Conservation (phyloP, 2,329 filamentous ascomycete genomes). For the Cordyceps pruinosa region DNA sequence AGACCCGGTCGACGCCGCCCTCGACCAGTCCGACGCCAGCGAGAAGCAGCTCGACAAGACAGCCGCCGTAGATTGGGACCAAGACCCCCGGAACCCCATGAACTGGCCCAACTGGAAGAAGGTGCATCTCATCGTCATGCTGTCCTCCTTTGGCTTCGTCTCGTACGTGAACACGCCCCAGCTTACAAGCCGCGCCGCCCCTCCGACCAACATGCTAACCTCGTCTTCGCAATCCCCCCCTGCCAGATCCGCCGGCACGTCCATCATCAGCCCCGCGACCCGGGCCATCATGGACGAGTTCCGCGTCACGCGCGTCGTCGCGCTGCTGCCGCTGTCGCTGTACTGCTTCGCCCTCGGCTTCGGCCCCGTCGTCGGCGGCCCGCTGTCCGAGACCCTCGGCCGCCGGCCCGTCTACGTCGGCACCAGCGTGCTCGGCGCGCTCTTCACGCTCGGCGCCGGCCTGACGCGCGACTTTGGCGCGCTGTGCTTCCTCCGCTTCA, state of each 20-base stretch:
- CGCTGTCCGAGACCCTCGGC: slow-evolving; percentile 52
- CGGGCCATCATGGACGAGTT: slow-evolving; percentile 45
- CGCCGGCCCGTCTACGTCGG: slow-evolving; percentile 45
- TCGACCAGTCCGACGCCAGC: neutral
- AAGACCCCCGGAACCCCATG: slow-evolving; percentile 39
- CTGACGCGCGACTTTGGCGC: slow-evolving; percentile 43
- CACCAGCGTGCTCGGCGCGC: slow-evolving; percentile 38
- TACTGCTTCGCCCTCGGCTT: slow-evolving; percentile 55
- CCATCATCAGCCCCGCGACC: slow-evolving; percentile 45
- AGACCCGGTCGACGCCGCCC: neutral
- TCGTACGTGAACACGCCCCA: slow-evolving; percentile 26
- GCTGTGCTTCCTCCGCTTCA: slow-evolving; percentile 48
- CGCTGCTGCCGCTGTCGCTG: slow-evolving; percentile 52
- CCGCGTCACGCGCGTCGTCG: slow-evolving; percentile 44
- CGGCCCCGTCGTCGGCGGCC: slow-evolving; percentile 53
- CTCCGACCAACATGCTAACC: neutral
- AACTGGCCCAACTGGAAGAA: slow-evolving; percentile 43
- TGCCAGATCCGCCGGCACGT: slow-evolving; percentile 44
- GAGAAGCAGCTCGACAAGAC: neutral
- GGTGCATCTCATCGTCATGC: slow-evolving; percentile 30
- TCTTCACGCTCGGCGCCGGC: slow-evolving; percentile 51
- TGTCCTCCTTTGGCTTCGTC: slow-evolving; percentile 33
- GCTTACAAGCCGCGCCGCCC: neutral
- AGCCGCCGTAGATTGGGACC: slow-evolving; percentile 23
- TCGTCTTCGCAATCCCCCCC: neutral